A percentile compares a stretch with the other conserved stretches of the same genome.
Evolutionary conservation across 805 yeast species (phyloP).

Genomic region (Maudiozyma serrabonitensis): DNA sequence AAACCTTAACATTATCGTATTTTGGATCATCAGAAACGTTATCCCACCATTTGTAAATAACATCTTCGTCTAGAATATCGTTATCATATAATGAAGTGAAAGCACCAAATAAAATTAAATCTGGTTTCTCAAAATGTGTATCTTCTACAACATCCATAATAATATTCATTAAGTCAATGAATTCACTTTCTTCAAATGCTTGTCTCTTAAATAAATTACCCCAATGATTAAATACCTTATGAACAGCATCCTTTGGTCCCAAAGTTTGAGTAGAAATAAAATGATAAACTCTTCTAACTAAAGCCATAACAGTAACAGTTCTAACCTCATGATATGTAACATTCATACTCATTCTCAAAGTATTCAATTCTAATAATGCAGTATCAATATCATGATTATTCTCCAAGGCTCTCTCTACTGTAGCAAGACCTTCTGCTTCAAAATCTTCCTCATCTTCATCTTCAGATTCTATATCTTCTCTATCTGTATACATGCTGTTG

Average conservation of each 20-base stretch:
- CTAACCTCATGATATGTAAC: slow-evolving; percentile 91
- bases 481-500: slow-evolving; percentile 38
- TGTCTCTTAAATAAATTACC: slow-evolving; percentile 72
- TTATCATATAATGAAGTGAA: slow-evolving; percentile 62
- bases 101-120: slow-evolving; percentile 29
- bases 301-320: slow-evolving; percentile 64
- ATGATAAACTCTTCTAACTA: slow-evolving; percentile 59
- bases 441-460: slow-evolving; percentile 66
- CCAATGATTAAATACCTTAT: slow-evolving; percentile 74
- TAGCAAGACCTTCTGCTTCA: slow-evolving; percentile 82
- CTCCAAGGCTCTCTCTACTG: slow-evolving; percentile 84
- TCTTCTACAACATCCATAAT: slow-evolving; percentile 30
- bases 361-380: slow-evolving; percentile 84
- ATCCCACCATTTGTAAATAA: slow-evolving; percentile 77
- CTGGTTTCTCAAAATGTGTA: slow-evolving; percentile 28
- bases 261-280: slow-evolving; percentile 70
- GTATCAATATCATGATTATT: slow-evolving; percentile 90
- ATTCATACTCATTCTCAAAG: slow-evolving; percentile 95
- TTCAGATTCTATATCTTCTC: slow-evolving; percentile 31
- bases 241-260: slow-evolving; percentile 65
- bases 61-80: slow-evolving; percentile 77
- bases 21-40: slow-evolving; percentile 31
- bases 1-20: slow-evolving; percentile 41
- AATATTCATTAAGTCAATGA: slow-evolving; percentile 53
- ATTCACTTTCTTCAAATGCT: slow-evolving; percentile 72